Evolutionary conservation across 345 rosid species (phyloP).

Genomic region (Acer yangbiense): DNA sequence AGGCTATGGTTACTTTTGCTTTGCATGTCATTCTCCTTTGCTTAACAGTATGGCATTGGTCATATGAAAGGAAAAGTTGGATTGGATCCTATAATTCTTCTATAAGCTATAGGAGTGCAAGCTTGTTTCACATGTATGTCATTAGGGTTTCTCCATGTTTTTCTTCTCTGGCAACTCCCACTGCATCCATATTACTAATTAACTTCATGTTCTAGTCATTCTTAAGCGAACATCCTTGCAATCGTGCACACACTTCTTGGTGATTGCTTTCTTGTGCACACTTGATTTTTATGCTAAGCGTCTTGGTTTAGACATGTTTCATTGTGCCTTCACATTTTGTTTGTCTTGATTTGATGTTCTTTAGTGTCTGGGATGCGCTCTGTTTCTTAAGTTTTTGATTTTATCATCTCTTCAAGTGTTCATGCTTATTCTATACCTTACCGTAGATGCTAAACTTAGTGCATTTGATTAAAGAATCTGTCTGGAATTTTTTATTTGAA

Average conservation of each 20-base stretch:
- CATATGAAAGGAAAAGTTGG: background rate
- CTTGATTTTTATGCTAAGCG: background rate
- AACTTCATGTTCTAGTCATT: background rate
- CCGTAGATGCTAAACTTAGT: too few relatives aligned
- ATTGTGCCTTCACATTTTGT: background rate
- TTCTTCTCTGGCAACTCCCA: background rate
- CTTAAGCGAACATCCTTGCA: background rate
- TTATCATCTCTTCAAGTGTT: background rate
- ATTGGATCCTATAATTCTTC: background rate
- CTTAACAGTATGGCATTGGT: background rate
- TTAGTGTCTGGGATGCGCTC: background rate
- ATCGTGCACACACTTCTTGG: background rate
- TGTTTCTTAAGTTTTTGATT: background rate
- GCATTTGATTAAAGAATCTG: background rate
- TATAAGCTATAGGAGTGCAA: background rate
- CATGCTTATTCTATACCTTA: too few relatives aligned
- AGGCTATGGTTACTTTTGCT: constrained; percentile 1
- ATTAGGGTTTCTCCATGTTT: background rate
- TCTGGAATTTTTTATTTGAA: background rate
- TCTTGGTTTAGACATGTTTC: background rate
- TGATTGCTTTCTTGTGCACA: background rate
- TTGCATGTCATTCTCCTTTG: background rate
- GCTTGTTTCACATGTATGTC: background rate
- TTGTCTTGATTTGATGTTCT: background rate
- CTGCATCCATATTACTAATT: background rate